Evolutionary conservation across 257 asterid genomes (phyloP), one percentile per base, ranked within the genome.

Genomic region (Scutellaria galericulata): DNA sequence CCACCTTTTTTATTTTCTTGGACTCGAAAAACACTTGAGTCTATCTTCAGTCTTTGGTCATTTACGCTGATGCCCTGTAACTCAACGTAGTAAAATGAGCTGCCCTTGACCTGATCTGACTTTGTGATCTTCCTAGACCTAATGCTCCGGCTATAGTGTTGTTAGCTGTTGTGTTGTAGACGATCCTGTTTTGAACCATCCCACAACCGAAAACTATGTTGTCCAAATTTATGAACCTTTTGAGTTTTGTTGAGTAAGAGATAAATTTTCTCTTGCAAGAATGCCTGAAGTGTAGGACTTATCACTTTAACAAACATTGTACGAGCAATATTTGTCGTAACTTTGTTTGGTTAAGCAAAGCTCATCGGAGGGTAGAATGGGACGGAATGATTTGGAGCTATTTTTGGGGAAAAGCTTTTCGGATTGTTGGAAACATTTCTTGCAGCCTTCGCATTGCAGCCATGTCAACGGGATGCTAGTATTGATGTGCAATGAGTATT

Each of bases 371-470:
- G 42, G 1, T 3, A 11, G 42, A 56, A 56, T 9, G 42, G 44
- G 64, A 3, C 18, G 44, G 44, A 24, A 58, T 4, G 45, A 58
- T 58, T 9, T 27, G 3, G 64, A 58, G 8, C 37, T 18, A 9
- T 18, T 18, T 22, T 18, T 55, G 45, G 45, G 44, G 9, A 27
- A 58, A 58, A 7, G 44, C 44, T 12, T 58, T 27, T 24, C 0
- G 12, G 1, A 15, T 12, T 58, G 45, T 58, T 58, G 31, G 64
- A 58, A 58, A 58, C 64, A 58, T 58, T 55, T 55, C 61, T 55
- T 58, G 44, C 44, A 58, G 18, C 64, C 62, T 18, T 18, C 18
- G 18, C 18, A 18, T 55, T 58, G 44, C 44, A 58, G 18, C 64
- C 62, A 6, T 18, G 62, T 18, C 22, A 55, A 24, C 22, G 40